Evolutionary conservation across 2,329 filamentous ascomycete genomes (phyloP).

Genomic region (Helminthosporium solani): DNA sequence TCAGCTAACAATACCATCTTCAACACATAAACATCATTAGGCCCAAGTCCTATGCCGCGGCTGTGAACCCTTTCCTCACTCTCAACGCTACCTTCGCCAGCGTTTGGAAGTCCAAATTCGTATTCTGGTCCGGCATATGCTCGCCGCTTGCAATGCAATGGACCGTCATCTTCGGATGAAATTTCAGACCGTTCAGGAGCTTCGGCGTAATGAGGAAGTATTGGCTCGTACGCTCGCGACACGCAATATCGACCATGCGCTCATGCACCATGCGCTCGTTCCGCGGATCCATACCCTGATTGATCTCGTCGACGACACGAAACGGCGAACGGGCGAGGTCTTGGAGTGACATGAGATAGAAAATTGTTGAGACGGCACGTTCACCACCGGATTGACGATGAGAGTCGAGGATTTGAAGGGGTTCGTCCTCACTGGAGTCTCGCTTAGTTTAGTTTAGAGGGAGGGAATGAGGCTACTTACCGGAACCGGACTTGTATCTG

Average conservation of each 20-base stretch:
- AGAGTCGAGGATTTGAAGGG: slow-evolving; percentile 79
- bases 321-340: slow-evolving; percentile 92
- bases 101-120: slow-evolving; percentile 48
- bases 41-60: slow-evolving; percentile 12
- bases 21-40: background rate
- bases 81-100: slow-evolving; percentile 39
- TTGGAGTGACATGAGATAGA: slow-evolving; percentile 98
- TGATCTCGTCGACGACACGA: slow-evolving; percentile 98
- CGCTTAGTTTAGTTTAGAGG: slow-evolving; percentile 11
- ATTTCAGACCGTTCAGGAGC: slow-evolving; percentile 79
- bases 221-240: slow-evolving; percentile 68
- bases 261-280: slow-evolving; percentile 98
- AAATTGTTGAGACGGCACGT: slow-evolving; percentile 93
- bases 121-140: slow-evolving; percentile 46
- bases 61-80: slow-evolving; percentile 24
- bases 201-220: slow-evolving; percentile 99
- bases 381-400: slow-evolving; percentile 96
- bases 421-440: slow-evolving; percentile 61
- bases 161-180: slow-evolving; percentile 88
- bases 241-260: slow-evolving; percentile 97
- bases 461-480: slow-evolving; percentile 48
- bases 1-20: background rate
- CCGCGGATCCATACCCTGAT: slow-evolving; percentile 98
- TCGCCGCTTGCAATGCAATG: slow-evolving; percentile 93
- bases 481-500: slow-evolving; percentile 95